These are phyloP conservation scores for Notholithocarpus densiflorus DNA, from an alignment of 306 rosid species.

Conservation along the genomic window DNA sequence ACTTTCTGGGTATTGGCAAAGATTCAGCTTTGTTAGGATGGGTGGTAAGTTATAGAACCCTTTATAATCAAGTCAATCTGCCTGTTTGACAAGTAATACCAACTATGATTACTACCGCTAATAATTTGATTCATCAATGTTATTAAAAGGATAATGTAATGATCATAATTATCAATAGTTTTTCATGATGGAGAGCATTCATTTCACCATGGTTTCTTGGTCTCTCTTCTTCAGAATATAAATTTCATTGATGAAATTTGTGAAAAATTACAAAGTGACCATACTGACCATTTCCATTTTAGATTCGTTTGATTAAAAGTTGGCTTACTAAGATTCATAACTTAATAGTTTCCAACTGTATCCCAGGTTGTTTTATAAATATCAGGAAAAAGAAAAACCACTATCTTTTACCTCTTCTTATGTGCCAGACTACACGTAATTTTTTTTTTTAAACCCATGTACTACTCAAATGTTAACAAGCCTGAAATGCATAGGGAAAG, in stretches of 20 bases:
- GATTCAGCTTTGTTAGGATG: slow-evolving; percentile 23
- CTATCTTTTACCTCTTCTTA: too few species aligned
- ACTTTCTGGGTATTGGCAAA: slow-evolving; percentile 30
- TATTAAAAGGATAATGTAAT: not conserved
- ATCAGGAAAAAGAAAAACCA: too few species aligned
- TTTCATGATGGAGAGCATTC: not conserved
- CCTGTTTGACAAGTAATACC: not conserved
- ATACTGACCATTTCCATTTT: not conserved
- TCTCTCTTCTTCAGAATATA: too few species aligned
- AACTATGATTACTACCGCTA: too few species aligned
- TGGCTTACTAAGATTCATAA: not conserved
- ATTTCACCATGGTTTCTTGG: too few species aligned
- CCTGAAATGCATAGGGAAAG: too few species aligned
- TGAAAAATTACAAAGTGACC: not conserved
- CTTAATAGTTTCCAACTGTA: too few species aligned
- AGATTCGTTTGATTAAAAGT: not conserved
- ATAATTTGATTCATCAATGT: not conserved
- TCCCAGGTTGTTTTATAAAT: too few species aligned
- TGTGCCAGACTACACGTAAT: too few species aligned
- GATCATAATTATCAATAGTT: not conserved
- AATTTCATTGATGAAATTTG: not conserved
- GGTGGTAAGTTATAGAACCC: slow-evolving; percentile 24
- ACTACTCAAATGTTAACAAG: too few species aligned
- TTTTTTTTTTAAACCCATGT: too few species aligned
- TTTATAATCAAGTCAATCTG: not conserved